phyloP scores from a whole-genome alignment of 2,329 filamentous ascomycete genomes.

The Sporothrix humicola region DNA sequence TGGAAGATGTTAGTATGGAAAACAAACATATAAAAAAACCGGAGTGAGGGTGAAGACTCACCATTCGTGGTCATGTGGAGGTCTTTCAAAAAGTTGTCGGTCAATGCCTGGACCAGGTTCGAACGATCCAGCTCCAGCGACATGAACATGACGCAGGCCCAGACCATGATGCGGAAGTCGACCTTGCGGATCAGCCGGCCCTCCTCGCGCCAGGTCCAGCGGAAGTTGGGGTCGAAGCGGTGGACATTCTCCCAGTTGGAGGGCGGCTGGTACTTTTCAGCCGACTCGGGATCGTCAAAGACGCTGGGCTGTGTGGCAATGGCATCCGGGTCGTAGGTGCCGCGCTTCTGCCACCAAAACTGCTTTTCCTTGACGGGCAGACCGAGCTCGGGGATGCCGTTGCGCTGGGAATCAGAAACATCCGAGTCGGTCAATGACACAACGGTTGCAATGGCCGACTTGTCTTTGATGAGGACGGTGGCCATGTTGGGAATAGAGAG shows the following conservation, averaged over 20 bases:
- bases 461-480: slow-evolving; percentile 39
- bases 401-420: background rate
- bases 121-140: slow-evolving; percentile 57
- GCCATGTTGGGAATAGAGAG: slow-evolving; percentile 37
- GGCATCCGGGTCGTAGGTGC: slow-evolving; percentile 43
- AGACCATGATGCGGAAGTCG: slow-evolving; percentile 51
- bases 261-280: slow-evolving; percentile 46
- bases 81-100: slow-evolving; percentile 55
- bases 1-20: slow-evolving; percentile 28
- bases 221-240: slow-evolving; percentile 54
- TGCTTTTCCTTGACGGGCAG: slow-evolving; percentile 41
- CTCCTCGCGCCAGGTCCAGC: slow-evolving; percentile 53
- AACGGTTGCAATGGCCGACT: slow-evolving; percentile 16
- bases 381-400: slow-evolving; percentile 42
- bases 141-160: slow-evolving; percentile 57
- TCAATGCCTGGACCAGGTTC: slow-evolving; percentile 55
- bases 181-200: slow-evolving; percentile 53
- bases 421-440: slow-evolving; percentile 33
- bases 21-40: background rate
- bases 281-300: slow-evolving; percentile 48
- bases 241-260: slow-evolving; percentile 50
- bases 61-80: slow-evolving; percentile 53
- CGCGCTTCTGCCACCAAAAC: slow-evolving; percentile 46
- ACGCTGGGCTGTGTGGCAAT: slow-evolving; percentile 49
- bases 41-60: slow-evolving; percentile 37